phyloP scores from a whole-genome alignment of 2,329 filamentous ascomycete genomes.

The Pyrenochaeta sp. region DNA sequence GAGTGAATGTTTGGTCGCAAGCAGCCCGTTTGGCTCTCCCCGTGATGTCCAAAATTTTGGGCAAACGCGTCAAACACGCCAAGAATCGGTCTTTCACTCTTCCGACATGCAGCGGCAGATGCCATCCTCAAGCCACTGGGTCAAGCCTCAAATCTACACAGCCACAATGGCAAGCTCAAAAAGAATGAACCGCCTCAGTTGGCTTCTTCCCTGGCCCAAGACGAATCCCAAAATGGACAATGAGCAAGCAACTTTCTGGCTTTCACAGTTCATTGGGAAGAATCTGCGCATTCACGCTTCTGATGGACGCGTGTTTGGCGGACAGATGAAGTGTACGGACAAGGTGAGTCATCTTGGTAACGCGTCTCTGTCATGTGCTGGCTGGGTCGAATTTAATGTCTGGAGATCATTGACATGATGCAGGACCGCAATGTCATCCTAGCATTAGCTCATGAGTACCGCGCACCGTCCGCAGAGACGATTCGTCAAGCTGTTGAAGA shows the following conservation, averaged over 20 bases:
- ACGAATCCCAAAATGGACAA: conserved; percentile 55
- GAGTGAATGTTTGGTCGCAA: not conserved
- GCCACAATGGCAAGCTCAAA: conserved; percentile 21
- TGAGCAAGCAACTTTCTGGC: conserved; percentile 63
- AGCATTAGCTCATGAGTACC: conserved; percentile 86
- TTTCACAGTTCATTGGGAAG: conserved; percentile 76
- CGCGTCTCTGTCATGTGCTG: not conserved
- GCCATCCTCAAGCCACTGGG: conserved; percentile 7
- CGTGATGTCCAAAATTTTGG: conserved; percentile 21
- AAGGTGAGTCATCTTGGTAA: conserved; percentile 66
- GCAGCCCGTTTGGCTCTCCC: no score
- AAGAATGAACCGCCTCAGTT: conserved; percentile 24
- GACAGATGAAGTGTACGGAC: conserved; percentile 94
- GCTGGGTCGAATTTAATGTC: not conserved
- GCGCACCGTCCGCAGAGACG: conserved; percentile 66
- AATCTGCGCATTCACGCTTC: conserved; percentile 80
- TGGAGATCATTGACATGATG: not conserved
- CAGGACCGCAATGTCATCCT: conserved; percentile 92
- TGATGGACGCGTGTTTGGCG: conserved; percentile 88
- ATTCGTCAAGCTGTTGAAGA: conserved; percentile 47
- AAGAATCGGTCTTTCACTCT: conserved; percentile 21
- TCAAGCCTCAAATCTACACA: conserved; percentile 16
- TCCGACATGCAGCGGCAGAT: conserved; percentile 1
- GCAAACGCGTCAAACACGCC: conserved; percentile 38
- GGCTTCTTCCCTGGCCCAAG: conserved; percentile 28